A percentile compares a stretch with the other conserved stretches of the same genome.
phyloP scores from a whole-genome alignment of 768 basidiomycete genomes.

The Mycena latifolia region DNA sequence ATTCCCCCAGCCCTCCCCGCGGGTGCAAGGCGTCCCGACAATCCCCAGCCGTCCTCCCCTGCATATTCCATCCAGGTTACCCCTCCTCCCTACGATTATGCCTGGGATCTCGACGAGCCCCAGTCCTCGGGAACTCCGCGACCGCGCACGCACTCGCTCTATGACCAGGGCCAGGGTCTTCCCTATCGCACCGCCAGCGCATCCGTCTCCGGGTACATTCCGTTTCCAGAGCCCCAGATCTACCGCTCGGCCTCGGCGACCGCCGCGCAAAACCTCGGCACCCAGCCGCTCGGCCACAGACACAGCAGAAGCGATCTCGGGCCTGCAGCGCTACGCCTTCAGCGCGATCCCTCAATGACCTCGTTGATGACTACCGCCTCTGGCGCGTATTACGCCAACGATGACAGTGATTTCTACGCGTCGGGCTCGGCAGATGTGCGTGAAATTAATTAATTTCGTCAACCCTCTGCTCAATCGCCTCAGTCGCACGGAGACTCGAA shows the following conservation, averaged over 20 bases:
- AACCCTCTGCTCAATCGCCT: constrained; percentile 27
- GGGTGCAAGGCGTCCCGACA: constrained; percentile 26
- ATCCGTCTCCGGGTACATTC: constrained; percentile 43
- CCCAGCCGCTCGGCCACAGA: constrained; percentile 46
- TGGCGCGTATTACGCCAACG: constrained; percentile 50
- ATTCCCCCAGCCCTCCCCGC: constrained; percentile 16
- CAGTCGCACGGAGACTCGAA: constrained; percentile 44
- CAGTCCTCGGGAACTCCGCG: constrained; percentile 39
- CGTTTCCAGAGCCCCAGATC: constrained; percentile 68
- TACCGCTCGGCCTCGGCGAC: constrained; percentile 59
- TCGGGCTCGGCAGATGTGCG: constrained; percentile 49
- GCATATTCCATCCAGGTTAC: constrained; percentile 37
- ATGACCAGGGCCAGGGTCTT: constrained; percentile 41
- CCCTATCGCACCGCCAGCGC: constrained; percentile 55
- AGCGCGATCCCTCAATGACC: constrained; percentile 50
- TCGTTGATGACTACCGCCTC: constrained; percentile 48
- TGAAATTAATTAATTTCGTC: constrained; percentile 2
- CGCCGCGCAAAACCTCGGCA: constrained; percentile 36
- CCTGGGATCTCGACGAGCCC: constrained; percentile 25
- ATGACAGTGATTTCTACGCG: constrained; percentile 50
- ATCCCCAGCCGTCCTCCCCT: constrained; percentile 16
- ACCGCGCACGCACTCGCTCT: constrained; percentile 49
- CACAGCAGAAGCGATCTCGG: constrained; percentile 55
- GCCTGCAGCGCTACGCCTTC: constrained; percentile 35
- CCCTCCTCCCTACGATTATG: constrained; percentile 32